Evolutionary conservation across 805 yeast species (phyloP).

Genomic region (Tetrapisispora taiwanensis): DNA sequence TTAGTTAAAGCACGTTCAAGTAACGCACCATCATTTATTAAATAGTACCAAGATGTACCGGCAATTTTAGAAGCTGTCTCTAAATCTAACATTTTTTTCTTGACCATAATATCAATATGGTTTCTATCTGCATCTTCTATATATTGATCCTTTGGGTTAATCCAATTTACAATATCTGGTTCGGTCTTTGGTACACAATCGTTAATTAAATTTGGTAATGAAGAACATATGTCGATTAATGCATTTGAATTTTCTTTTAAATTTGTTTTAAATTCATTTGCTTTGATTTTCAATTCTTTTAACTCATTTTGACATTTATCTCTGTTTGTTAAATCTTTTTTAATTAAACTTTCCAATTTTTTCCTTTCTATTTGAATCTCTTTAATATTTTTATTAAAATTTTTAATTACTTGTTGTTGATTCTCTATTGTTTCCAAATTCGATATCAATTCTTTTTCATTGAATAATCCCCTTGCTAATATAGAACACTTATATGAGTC

Average conservation of each 20-base stretch:
- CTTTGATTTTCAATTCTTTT: slow-evolving; percentile 15
- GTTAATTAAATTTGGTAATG: slow-evolving; percentile 56
- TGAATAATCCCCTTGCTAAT: slow-evolving; percentile 19
- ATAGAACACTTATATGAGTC: slow-evolving; percentile 19
- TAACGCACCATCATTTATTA: slow-evolving; percentile 74
- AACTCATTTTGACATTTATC: slow-evolving; percentile 10
- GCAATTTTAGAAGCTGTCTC: slow-evolving; percentile 61
- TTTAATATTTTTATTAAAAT: slow-evolving; percentile 16
- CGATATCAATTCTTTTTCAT: slow-evolving; percentile 15
- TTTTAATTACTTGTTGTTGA: slow-evolving; percentile 17
- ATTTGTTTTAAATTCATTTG: slow-evolving; percentile 8
- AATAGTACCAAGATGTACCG: slow-evolving; percentile 79
- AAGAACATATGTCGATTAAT: slow-evolving; percentile 29
- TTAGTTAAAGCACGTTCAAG: slow-evolving; percentile 85
- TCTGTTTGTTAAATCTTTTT: slow-evolving; percentile 13
- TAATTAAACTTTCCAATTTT: slow-evolving; percentile 21
- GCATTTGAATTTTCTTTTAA: slow-evolving; percentile 22
- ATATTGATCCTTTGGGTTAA: slow-evolving; percentile 35
- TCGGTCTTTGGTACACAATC: slow-evolving; percentile 34
- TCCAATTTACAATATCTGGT: slow-evolving; percentile 40
- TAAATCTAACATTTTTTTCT: slow-evolving; percentile 61
- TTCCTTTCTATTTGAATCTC: slow-evolving; percentile 25
- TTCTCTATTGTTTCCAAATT: slow-evolving; percentile 24
- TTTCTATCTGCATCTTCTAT: slow-evolving; percentile 30
- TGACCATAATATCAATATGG: slow-evolving; percentile 63